Base-by-base conservation (phyloP, 129 eudicot species). In the Artemisia annua region DNA sequence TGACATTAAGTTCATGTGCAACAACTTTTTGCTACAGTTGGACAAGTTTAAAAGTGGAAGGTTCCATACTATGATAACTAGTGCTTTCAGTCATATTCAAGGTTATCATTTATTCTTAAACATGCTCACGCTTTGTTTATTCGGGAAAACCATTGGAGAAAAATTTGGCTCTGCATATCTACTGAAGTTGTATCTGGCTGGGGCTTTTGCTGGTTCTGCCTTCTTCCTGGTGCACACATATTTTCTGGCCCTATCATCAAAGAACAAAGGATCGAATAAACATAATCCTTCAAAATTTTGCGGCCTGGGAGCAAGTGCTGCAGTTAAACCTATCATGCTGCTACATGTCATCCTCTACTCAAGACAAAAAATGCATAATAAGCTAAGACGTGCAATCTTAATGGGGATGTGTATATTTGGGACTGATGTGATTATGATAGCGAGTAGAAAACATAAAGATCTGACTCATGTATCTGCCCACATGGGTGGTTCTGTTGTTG, bases 301-400 rank as follows among this genome's bases (percentile, higher is more conserved):
- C 32, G 89, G 28, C 43, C 52, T 85, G 95, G 97, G 97, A 57
- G 91, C 95, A 71, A 87, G 91, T 59, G 97, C 91, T 73, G 97
- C 97, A 63, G 88, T 86, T 70, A 88, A 88, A 72, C 95, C 97
- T 63, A 79, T 91, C 26, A 76, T 91, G 91, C 22, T 20, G 1
- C 22, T 20, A 20, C 22, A 20, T 20, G 22, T 20, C 22, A 20
- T 20, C 22, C 22, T 20, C 22, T 20, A 20, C 22, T 20, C 22
- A 20, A 20, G 22, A 20, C 22, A 20, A 20, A 20, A 20, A 20
- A 20, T 0, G 22, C 22, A 20, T 20, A 20, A 20, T 20, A 20
- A 20, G 22, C 22, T 20, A 0, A 20, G 1, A 20, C 22, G 22
- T 20, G 22, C 22, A 20, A 0, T 20, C 22, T 20, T 20, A 20